These are phyloP conservation scores for Sphaerulina musiva DNA, from an alignment of 2,329 filamentous ascomycete genomes.

Conservation along the genomic window DNA sequence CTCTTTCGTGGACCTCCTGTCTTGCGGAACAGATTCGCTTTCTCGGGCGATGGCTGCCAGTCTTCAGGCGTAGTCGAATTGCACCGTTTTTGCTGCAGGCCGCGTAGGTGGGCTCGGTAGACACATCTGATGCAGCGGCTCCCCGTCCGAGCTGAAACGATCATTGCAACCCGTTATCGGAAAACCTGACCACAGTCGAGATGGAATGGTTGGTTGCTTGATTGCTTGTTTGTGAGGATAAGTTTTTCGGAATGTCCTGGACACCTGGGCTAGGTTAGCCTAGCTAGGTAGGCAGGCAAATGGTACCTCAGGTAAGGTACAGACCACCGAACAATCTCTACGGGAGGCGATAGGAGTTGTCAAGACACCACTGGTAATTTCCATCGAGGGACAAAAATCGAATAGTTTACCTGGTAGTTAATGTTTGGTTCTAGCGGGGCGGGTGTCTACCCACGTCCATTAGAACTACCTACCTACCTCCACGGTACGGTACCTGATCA, in stretches of 20 bases:
- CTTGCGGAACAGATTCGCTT: background rate
- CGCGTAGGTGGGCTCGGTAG: slow-evolving; percentile 28
- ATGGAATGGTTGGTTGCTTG: background rate
- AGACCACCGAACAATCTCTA: background rate
- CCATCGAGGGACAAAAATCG: too few relatives aligned
- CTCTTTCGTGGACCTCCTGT: background rate
- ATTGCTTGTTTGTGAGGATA: background rate
- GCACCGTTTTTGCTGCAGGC: slow-evolving; percentile 30
- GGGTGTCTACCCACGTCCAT: too few relatives aligned
- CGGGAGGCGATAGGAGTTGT: slow-evolving; percentile 1
- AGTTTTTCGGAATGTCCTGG: background rate
- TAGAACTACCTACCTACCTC: background rate
- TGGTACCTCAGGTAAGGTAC: too few relatives aligned
- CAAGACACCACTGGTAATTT: background rate
- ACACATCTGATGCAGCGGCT: slow-evolving; percentile 38
- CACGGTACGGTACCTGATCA: background rate
- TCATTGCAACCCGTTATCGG: slow-evolving; percentile 12
- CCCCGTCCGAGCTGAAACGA: slow-evolving; percentile 8
- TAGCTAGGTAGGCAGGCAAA: too few relatives aligned
- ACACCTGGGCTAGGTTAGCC: too few relatives aligned
- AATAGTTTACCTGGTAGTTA: too few relatives aligned
- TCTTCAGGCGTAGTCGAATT: slow-evolving; percentile 7
- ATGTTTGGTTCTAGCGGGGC: too few relatives aligned
- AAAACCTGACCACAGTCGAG: background rate
- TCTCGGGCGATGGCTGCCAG: background rate